phyloP scores from a whole-genome alignment of 306 rosid genomes.

The Urtica urens region DNA sequence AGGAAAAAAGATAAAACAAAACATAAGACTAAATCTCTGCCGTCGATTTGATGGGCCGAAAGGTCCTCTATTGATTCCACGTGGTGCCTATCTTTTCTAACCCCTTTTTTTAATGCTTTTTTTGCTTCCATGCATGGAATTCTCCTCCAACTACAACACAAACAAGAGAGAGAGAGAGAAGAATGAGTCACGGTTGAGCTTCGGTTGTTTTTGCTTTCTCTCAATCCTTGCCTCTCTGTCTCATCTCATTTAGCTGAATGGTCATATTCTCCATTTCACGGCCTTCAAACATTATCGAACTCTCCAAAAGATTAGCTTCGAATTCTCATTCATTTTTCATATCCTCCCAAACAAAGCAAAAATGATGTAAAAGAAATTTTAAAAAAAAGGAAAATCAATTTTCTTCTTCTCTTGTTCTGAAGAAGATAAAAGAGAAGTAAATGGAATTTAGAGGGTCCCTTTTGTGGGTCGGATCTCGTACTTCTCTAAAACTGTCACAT shows the following conservation, averaged over 20 bases:
- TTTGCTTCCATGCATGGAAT: conserved; percentile 90
- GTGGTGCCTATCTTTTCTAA: conserved; percentile 48
- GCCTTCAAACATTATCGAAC: too few species aligned
- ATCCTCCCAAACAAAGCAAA: conserved; percentile 2
- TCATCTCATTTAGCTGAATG: background rate
- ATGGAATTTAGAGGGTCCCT: conserved; percentile 33
- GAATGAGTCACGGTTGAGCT: conserved; percentile 35
- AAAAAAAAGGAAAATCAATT: background rate
- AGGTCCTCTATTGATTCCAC: conserved; percentile 40
- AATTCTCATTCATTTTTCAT: conserved; percentile 23
- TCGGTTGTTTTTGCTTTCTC: conserved; percentile 33
- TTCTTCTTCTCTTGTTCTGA: background rate
- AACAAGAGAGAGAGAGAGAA: conserved; percentile 11
- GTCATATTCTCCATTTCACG: background rate
- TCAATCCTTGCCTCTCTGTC: conserved; percentile 23
- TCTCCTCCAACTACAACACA: conserved; percentile 62
- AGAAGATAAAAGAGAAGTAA: conserved; percentile 1
- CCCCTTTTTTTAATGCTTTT: conserved; percentile 21
- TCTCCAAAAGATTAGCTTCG: background rate
- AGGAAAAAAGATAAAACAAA: too few species aligned
- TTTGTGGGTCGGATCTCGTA: conserved; percentile 71
- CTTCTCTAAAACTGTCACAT: conserved; percentile 61
- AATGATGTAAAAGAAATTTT: too few species aligned
- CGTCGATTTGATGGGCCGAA: conserved; percentile 39
- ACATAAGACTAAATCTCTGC: conserved; percentile 27